Evolutionary conservation across 257 asterid species (phyloP).

Genomic region (Nicotiana tabacum): DNA sequence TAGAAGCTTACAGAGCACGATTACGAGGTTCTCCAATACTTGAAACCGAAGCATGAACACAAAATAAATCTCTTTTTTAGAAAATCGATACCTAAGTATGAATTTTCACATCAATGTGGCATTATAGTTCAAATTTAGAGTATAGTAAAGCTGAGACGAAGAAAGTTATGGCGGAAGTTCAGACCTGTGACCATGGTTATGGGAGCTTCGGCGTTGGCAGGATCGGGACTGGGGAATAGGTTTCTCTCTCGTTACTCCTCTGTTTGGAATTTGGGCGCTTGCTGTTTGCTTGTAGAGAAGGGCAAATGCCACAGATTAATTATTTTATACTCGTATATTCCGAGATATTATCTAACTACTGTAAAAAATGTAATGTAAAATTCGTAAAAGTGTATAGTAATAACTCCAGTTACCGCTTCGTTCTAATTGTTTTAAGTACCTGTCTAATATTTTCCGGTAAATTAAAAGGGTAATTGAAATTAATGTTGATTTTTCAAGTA

Average conservation of each 20-base stretch:
- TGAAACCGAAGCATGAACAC: not conserved
- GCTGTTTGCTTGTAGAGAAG: slow-evolving; percentile 18
- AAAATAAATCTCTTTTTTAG: not conserved
- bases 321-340: not conserved
- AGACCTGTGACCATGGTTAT: slow-evolving; percentile 18
- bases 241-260: not conserved
- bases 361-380: not conserved
- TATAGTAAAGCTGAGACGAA: not conserved
- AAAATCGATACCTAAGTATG: not conserved
- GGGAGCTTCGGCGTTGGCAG: slow-evolving; percentile 11
- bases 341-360: not conserved
- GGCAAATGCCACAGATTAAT: slow-evolving; percentile 16
- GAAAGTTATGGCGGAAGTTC: not conserved
- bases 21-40: not conserved
- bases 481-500: too few species aligned
- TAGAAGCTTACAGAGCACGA: not conserved
- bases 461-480: too few species aligned
- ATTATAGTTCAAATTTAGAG: not conserved
- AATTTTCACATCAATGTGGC: not conserved
- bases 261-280: not conserved
- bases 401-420: too few species aligned
- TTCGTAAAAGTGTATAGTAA: not conserved
- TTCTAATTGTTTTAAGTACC: too few species aligned
- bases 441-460: too few species aligned
- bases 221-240: slow-evolving; percentile 17